These are phyloP conservation scores for Pleurotus ostreatus DNA, from an alignment of 768 basidiomycete species.

Conservation along the genomic window DNA sequence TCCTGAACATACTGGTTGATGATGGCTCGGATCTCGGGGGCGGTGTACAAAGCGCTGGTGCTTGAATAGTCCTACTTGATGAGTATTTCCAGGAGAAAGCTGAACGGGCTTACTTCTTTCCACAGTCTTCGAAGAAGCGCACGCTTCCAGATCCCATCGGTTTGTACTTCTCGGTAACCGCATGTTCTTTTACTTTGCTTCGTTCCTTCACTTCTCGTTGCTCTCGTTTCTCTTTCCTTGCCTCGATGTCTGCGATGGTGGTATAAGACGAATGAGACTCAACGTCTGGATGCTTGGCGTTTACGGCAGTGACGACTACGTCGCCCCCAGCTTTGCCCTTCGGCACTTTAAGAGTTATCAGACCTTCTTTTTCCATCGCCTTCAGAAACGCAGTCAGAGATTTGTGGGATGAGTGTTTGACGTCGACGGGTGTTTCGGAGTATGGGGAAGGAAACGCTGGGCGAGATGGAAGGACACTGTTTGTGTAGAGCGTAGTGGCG, in stretches of 20 bases:
- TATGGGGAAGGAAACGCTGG: constrained; percentile 55
- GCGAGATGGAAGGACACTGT: constrained; percentile 74
- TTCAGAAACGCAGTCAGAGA: constrained; percentile 82
- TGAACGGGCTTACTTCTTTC: constrained; percentile 48
- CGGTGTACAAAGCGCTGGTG: constrained; percentile 47
- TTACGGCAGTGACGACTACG: constrained; percentile 51
- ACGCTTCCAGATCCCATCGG: constrained; percentile 38
- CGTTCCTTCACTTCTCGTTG: constrained; percentile 48
- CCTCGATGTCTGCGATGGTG: constrained; percentile 66
- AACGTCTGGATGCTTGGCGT: constrained; percentile 53
- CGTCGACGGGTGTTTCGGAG: constrained; percentile 47
- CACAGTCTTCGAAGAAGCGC: constrained; percentile 59
- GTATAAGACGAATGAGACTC: constrained; percentile 43
- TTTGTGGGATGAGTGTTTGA: constrained; percentile 79
- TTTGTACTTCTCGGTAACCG: constrained; percentile 72
- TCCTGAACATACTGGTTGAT: constrained; percentile 61
- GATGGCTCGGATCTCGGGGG: constrained; percentile 49
- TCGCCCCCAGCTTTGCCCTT: constrained; percentile 34
- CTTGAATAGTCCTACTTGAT: constrained; percentile 27
- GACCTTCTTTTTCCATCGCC: constrained; percentile 63
- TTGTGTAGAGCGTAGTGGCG: constrained; percentile 72
- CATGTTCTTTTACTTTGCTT: constrained; percentile 44
- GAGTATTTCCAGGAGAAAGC: neutral
- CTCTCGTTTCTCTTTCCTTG: constrained; percentile 57
- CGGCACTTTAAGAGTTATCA: constrained; percentile 69